phyloP scores from a whole-genome alignment of 2,329 filamentous ascomycete species.

The Xylariales sp. region DNA sequence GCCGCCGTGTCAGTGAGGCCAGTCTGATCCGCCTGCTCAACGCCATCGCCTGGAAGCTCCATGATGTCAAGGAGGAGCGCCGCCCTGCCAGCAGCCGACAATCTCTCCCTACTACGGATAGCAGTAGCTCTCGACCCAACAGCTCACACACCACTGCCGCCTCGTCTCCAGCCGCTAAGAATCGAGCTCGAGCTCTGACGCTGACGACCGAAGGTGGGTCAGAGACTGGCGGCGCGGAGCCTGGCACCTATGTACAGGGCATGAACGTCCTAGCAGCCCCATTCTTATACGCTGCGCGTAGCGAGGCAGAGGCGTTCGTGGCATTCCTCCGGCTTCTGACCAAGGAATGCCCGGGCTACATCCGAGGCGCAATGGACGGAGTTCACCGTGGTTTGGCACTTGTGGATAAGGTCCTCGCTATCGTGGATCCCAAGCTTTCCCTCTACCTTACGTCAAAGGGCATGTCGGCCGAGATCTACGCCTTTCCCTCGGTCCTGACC shows the following conservation, averaged over 20 bases:
- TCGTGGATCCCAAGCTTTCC: slow-evolving; percentile 85
- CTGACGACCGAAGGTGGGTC: slow-evolving; percentile 61
- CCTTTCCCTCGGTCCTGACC: slow-evolving; percentile 91
- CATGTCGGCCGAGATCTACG: slow-evolving; percentile 90
- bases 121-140: slow-evolving; percentile 30
- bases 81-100: slow-evolving; percentile 25
- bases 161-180: slow-evolving; percentile 42
- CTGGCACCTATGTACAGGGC: slow-evolving; percentile 91
- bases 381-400: slow-evolving; percentile 88
- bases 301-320: slow-evolving; percentile 90
- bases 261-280: slow-evolving; percentile 98
- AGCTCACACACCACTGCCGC: slow-evolving; percentile 32
- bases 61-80: slow-evolving; percentile 64
- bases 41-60: slow-evolving; percentile 87
- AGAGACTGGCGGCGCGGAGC: slow-evolving; percentile 56
- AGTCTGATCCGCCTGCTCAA: slow-evolving; percentile 92
- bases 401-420: slow-evolving; percentile 86
- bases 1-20: slow-evolving; percentile 89
- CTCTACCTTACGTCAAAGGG: slow-evolving; percentile 80
- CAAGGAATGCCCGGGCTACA: slow-evolving; percentile 85
- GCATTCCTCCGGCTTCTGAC: slow-evolving; percentile 87
- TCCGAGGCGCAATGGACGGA: slow-evolving; percentile 93
- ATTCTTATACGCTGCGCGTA: slow-evolving; percentile 89
- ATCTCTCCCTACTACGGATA: slow-evolving; percentile 24
- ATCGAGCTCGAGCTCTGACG: slow-evolving; percentile 51